Percentiles rank a stretch among this genome's conserved stretches.
These are phyloP conservation scores for Trichocomaceae sp. DNA, from an alignment of 2,329 filamentous ascomycete genomes.

Conservation along the genomic window DNA sequence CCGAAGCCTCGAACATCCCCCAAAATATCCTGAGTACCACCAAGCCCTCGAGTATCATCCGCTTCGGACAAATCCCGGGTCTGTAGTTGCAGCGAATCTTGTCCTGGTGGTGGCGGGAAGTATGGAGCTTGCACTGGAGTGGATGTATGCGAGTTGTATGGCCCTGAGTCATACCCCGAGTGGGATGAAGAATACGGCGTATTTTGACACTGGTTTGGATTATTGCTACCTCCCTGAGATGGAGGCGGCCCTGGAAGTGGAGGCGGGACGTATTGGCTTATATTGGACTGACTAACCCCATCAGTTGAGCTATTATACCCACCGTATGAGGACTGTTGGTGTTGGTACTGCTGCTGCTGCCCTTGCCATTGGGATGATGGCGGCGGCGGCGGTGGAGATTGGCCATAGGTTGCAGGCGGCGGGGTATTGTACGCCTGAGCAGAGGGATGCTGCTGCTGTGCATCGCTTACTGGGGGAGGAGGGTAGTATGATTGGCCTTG, in stretches of 20 bases:
- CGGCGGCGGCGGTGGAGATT: not conserved
- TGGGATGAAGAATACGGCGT: not conserved
- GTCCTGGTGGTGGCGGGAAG: constrained; percentile 37
- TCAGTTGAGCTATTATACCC: not conserved
- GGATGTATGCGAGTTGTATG: constrained; percentile 3
- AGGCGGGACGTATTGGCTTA: constrained; percentile 32
- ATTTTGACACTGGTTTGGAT: constrained; percentile 1
- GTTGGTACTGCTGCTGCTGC: not conserved
- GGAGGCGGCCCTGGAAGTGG: constrained; percentile 33
- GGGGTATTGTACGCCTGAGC: not conserved
- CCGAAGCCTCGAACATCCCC: constrained; percentile 34
- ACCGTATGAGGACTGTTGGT: constrained; percentile 11
- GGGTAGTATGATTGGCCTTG: constrained; percentile 12
- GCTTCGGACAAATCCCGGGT: constrained; percentile 29
- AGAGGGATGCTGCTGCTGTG: constrained; percentile 8
- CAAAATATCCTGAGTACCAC: constrained; percentile 28
- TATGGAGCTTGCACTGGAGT: constrained; percentile 26
- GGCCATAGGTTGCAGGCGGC: not conserved
- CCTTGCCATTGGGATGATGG: not conserved
- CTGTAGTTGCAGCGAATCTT: constrained; percentile 26
- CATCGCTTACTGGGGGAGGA: constrained; percentile 7
- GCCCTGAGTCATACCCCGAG: constrained; percentile 1
- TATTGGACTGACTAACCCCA: not conserved
- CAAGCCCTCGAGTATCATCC: constrained; percentile 27
- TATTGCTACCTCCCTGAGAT: constrained; percentile 1